A percentile compares a stretch with the other conserved stretches of the same genome.
Conservation (phyloP, 1,284 basidiomycete genomes). For the Moesziomyces antarcticus region DNA sequence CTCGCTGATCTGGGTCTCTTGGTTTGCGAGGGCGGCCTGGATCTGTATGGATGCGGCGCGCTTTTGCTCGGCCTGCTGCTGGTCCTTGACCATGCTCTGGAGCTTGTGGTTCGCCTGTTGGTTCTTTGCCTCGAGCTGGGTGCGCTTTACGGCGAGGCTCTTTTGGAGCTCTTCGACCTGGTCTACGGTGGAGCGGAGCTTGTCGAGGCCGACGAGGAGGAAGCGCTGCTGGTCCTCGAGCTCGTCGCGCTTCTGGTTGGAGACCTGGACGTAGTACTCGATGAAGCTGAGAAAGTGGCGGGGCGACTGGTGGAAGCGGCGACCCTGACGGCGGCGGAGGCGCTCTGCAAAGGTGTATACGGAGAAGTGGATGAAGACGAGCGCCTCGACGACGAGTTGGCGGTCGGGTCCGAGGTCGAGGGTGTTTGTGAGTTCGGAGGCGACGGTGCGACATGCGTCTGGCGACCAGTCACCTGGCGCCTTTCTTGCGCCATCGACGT, state of each 20-base stretch:
- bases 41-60: slow-evolving; percentile 96
- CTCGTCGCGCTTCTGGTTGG: slow-evolving; percentile 97
- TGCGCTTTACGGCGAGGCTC: slow-evolving; percentile 92
- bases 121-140: slow-evolving; percentile 91
- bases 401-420: slow-evolving; percentile 63
- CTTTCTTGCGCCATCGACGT: slow-evolving; percentile 48
- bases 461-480: slow-evolving; percentile 67
- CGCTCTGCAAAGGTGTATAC: slow-evolving; percentile 89
- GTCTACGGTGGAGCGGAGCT: slow-evolving; percentile 94
- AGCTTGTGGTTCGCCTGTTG: slow-evolving; percentile 96
- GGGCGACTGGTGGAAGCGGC: slow-evolving; percentile 96
- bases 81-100: slow-evolving; percentile 96
- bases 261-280: slow-evolving; percentile 95
- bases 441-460: slow-evolving; percentile 66
- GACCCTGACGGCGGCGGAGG: slow-evolving; percentile 88
- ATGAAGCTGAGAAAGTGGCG: slow-evolving; percentile 99
- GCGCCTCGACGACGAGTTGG: slow-evolving; percentile 80
- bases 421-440: slow-evolving; percentile 59
- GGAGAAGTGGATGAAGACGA: slow-evolving; percentile 92
- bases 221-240: slow-evolving; percentile 99
- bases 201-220: slow-evolving; percentile 96
- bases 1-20: slow-evolving; percentile 89
- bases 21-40: slow-evolving; percentile 88
- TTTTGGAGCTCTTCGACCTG: slow-evolving; percentile 79
- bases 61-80: slow-evolving; percentile 98